A percentile compares a stretch with the other conserved stretches of the same genome.
Conservation (phyloP, 306 rosid genomes). For the Casuarina equisetifolia region DNA sequence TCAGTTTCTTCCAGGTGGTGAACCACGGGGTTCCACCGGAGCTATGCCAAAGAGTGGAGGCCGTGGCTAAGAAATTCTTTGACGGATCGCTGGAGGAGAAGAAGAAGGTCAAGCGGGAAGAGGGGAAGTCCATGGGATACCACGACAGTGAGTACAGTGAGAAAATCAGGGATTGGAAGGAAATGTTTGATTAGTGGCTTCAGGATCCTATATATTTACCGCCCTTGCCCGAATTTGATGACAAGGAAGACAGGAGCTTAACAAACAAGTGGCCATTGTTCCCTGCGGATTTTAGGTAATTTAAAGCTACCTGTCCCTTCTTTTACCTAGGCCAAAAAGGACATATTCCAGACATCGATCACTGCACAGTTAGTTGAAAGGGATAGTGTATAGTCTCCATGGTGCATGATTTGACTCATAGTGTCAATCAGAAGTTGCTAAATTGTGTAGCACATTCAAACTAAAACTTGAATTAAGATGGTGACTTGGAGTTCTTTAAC, state of each 20-base stretch:
- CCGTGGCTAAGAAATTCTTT: constrained; percentile 49
- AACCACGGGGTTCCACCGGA: constrained; percentile 67
- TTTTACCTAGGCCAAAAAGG: no score
- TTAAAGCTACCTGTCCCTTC: no score
- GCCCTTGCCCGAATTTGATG: constrained; percentile 44
- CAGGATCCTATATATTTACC: constrained; percentile 52
- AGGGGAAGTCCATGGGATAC: constrained; percentile 53
- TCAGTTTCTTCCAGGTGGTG: constrained; percentile 78
- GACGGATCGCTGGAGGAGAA: constrained; percentile 37
- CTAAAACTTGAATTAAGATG: no score
- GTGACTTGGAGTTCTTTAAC: no score
- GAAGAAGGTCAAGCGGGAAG: constrained; percentile 64
- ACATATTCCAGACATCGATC: no score
- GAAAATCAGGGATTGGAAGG: constrained; percentile 89
- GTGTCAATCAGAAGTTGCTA: no score
- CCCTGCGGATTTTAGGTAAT: constrained; percentile 61
- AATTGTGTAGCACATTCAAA: no score
- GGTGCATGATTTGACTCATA: no score
- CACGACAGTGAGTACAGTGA: constrained; percentile 75
- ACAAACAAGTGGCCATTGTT: constrained; percentile 68
- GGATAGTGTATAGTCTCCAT: no score
- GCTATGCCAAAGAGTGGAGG: constrained; percentile 35
- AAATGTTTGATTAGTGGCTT: constrained; percentile 72
- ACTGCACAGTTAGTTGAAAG: no score
- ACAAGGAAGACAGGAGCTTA: constrained; percentile 39